A percentile compares a stretch with the other conserved stretches of the same genome.
Conservation (phyloP, 2,329 filamentous ascomycete genomes). For the Cladosporium cucumerinum region DNA sequence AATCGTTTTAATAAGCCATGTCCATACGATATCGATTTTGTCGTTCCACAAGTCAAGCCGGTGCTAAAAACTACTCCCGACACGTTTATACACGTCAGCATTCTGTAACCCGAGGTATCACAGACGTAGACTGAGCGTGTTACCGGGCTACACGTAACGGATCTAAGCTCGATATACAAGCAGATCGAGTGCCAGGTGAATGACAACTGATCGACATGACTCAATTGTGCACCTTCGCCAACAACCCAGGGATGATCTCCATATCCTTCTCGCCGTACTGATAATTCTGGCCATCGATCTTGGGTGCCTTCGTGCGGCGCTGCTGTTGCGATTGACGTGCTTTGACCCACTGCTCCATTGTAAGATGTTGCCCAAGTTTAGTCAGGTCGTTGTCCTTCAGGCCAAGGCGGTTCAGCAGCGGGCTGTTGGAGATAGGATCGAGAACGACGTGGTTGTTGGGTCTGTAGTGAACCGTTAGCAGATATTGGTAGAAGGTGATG, state of each 20-base stretch:
- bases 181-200: background rate
- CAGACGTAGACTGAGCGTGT: background rate
- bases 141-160: background rate
- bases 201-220: background rate
- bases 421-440: constrained; percentile 38
- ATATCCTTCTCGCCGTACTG: constrained; percentile 31
- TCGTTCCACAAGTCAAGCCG: background rate
- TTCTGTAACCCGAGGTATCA: background rate
- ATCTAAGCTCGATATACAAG: background rate
- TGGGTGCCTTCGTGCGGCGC: constrained; percentile 37
- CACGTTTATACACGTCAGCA: background rate
- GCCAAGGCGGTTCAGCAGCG: constrained; percentile 35
- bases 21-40: background rate
- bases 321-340: constrained; percentile 35
- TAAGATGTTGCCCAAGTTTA: constrained; percentile 38
- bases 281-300: constrained; percentile 37
- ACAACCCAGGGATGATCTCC: constrained; percentile 37
- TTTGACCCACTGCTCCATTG: constrained; percentile 46
- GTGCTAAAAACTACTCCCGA: background rate
- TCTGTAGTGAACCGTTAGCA: constrained; percentile 11
- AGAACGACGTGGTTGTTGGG: constrained; percentile 40
- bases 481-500: background rate
- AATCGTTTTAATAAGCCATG: background rate
- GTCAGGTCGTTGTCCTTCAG: constrained; percentile 25
- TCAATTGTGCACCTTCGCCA: constrained; percentile 31